Evolutionary conservation across 257 asterid genomes (phyloP).

Genomic region (Nicotiana otophora): DNA sequence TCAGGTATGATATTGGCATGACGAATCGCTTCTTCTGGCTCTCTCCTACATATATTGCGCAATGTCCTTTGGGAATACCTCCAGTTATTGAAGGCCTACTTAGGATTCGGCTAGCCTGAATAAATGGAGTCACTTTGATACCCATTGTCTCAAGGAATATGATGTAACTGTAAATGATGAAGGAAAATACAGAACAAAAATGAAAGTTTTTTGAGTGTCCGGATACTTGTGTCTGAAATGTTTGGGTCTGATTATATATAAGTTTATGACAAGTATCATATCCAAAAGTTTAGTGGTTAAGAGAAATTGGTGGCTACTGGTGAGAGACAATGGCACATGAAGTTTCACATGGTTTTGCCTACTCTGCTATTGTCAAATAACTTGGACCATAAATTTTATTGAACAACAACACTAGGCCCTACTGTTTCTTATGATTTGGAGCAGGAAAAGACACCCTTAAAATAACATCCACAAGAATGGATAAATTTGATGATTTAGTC

Average conservation of each 20-base stretch:
- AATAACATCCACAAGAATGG: background rate
- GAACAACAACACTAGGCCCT: background rate
- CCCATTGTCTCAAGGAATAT: background rate
- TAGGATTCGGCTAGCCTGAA: background rate
- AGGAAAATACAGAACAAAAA: background rate
- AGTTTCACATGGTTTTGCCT: background rate
- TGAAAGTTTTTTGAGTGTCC: background rate
- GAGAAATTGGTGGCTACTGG: background rate
- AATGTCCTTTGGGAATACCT: conserved; percentile 1
- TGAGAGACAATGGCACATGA: background rate
- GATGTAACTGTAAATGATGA: background rate
- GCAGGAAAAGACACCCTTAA: background rate
- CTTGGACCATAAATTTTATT: background rate
- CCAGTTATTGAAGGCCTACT: background rate
- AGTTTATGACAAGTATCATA: background rate
- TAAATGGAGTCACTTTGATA: conserved; percentile 8
- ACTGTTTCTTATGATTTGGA: background rate
- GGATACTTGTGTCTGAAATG: background rate
- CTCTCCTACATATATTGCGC: background rate
- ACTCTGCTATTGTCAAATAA: background rate
- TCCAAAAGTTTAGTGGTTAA: background rate
- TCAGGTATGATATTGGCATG: background rate
- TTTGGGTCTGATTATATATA: background rate
- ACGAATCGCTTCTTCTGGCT: background rate
- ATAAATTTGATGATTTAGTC: background rate